Percentiles rank a stretch among this genome's conserved stretches.
These are phyloP conservation scores for Anethum foeniculum DNA, from an alignment of 140 eudicot genomes.

Conservation along the genomic window DNA sequence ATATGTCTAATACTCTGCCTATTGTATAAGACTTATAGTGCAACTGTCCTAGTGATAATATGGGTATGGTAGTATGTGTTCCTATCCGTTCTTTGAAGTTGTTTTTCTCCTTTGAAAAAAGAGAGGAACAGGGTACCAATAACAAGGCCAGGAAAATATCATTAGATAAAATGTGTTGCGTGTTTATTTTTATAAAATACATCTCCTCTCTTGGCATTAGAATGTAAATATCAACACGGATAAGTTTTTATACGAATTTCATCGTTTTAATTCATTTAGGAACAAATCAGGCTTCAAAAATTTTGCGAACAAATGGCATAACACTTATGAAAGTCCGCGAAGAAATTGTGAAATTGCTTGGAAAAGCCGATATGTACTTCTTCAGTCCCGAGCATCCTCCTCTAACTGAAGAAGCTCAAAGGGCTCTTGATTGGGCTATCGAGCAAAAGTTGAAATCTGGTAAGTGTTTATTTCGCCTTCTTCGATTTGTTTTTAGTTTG, in stretches of 20 bases:
- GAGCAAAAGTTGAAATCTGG: constrained; percentile 67
- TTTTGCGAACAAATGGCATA: constrained; percentile 64
- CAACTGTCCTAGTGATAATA: not conserved
- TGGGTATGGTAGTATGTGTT: not conserved
- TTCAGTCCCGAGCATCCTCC: constrained; percentile 71
- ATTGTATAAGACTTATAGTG: not conserved
- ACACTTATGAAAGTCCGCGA: constrained; percentile 66
- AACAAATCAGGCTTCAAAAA: constrained; percentile 61
- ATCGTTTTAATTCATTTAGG: constrained; percentile 29
- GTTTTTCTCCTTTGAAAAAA: not conserved
- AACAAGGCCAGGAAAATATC: not conserved
- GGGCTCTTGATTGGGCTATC: constrained; percentile 84
- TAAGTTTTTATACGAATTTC: not conserved
- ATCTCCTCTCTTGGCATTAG: not conserved
- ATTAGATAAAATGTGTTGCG: not conserved
- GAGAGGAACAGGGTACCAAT: not conserved
- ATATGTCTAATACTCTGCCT: not conserved
- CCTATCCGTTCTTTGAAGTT: not conserved
- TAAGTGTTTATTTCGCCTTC: constrained; percentile 11
- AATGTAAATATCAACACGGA: not conserved
- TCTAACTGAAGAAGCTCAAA: constrained; percentile 66
- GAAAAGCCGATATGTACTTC: constrained; percentile 39
- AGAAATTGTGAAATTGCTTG: constrained; percentile 51
- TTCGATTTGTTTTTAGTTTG: not conserved
- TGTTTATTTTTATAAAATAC: not conserved